Evolutionary conservation across 2,329 filamentous ascomycete genomes (phyloP), one percentile per base, ranked within the genome.

Genomic region (Xylariaceae sp.): DNA sequence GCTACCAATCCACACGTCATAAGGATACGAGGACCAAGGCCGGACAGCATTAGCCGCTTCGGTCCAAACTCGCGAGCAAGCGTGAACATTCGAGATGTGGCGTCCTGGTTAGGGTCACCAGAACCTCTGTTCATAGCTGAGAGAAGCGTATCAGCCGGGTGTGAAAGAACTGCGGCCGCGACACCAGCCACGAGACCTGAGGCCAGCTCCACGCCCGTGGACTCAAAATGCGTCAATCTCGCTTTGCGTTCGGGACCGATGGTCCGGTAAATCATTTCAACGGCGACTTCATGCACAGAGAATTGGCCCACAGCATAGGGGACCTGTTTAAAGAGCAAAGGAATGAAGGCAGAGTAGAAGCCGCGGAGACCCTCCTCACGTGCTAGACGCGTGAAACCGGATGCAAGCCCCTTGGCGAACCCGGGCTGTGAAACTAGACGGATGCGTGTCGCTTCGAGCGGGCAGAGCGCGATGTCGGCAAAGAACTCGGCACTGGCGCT

Each of bases 271-370:
- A 92, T 84, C 66, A 82, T 72, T 77, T 96, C 90, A 70, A 89
- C 86, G 68, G 88, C 90, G 70, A 90, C 93, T 79, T 96, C 92
- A 81, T 90, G 94, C 57, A 93, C 91, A 67, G 92, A 90, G 80
- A 96, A 96, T 80, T 96, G 95, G 74, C 90, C 86, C 77, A 96
- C 91, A 67, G 92, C 95, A 79, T 95, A 96, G 15, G 92, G 92
- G 57, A 96, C 88, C 82, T 94, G 90, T 78, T 93, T 92, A 78
- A 90, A 91, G 65, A 92, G 81, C 68, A 93, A 86, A 34, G 90
- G 90, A 55, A 92, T 88, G 77, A 96, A 95, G 66, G 92, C 92
- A 64, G 89, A 91, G 82, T 96, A 96, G 79, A 96, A 93, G 62
- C 89, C 92, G 67, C 82, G 84, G 61, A 92, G 60, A 71, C 90